Evolutionary conservation across 345 rosid species (phyloP), one percentile per base, ranked within the genome.

Genomic region (Citrus unshiu): DNA sequence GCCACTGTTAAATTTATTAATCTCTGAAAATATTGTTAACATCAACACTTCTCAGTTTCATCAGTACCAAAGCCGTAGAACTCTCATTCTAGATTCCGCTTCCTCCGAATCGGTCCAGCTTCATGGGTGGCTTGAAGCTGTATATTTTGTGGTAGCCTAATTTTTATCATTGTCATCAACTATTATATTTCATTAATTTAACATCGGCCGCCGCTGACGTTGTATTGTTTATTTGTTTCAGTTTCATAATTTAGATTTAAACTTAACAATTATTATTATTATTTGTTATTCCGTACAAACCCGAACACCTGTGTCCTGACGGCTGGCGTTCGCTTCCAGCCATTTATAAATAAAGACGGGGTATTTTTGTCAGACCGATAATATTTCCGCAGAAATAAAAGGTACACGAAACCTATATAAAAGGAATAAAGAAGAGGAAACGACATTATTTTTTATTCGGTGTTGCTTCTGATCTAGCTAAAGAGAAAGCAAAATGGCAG

Each of bases 81-180:
- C 87, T 79, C 93, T 93, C 72, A 90, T 91, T 59, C 84, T 93
- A 76, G 94, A 95, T 71, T 76, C 98, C 10, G 64, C 79, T 18
- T 77, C 87, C 5, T 86, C 94, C 30, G 92, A 92, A 78, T 86
- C 88, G 22, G 97, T 93, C 81, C 90, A 82, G 85, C 86, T 95
- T 51, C 2, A 9, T 30, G 22, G 12, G 35, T 19, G 4, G 51
- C 16, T 68, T 19, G 40, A 49, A 49, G 35, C 16, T 70, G 14
- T 25, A 25, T 16, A 49, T 72, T 21, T 4, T 22, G 30, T 4
- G 46, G 10, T 58, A 30, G 34, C 40, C 43, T 51, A 18, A 61
- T 30, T 16, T 51, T 51, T 51, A 51, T 51, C 18, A 51, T 16
- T 14, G 19, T 51, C 21, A 19, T 51, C 57, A 51, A 43, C 46